Conservation (phyloP, 371 early-diverging fungal genomes). For the Mucor plumbeus region DNA sequence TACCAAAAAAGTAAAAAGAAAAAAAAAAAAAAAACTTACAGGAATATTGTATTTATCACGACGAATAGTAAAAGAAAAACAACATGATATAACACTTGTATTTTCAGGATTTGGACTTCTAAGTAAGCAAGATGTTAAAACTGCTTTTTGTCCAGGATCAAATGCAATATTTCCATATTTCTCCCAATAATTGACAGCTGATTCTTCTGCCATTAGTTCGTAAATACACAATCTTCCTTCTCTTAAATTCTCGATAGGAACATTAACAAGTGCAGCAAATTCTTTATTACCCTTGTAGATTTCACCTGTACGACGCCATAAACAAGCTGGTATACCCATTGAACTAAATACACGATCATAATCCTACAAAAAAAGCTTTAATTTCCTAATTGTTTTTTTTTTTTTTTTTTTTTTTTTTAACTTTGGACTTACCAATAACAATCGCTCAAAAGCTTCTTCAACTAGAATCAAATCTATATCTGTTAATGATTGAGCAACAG, state of each 20-base stretch:
- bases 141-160: conserved; percentile 94
- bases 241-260: conserved; percentile 74
- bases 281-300: conserved; percentile 94
- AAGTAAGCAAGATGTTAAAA: conserved; percentile 84
- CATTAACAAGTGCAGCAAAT: conserved; percentile 87
- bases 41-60: conserved; percentile 89
- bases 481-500: conserved; percentile 85
- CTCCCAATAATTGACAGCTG: conserved; percentile 91
- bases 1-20: neutral
- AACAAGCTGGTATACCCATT: conserved; percentile 94
- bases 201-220: conserved; percentile 92
- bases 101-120: conserved; percentile 63
- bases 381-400: too few species aligned
- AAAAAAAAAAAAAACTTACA: conserved; percentile 31
- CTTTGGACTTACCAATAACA: conserved; percentile 63
- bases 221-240: conserved; percentile 87
- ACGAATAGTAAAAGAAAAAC: conserved; percentile 92
- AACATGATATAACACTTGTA: conserved; percentile 73
- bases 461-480: conserved; percentile 92
- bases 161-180: conserved; percentile 96
- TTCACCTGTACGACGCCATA: conserved; percentile 95
- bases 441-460: conserved; percentile 93
- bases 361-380: conserved; percentile 54
- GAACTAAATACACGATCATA: conserved; percentile 92
- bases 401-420: too few species aligned